A percentile compares a stretch with the other conserved stretches of the same genome.
Evolutionary conservation across 139 green algal species (phyloP).

Genomic region (Coccomyxa sp.): DNA sequence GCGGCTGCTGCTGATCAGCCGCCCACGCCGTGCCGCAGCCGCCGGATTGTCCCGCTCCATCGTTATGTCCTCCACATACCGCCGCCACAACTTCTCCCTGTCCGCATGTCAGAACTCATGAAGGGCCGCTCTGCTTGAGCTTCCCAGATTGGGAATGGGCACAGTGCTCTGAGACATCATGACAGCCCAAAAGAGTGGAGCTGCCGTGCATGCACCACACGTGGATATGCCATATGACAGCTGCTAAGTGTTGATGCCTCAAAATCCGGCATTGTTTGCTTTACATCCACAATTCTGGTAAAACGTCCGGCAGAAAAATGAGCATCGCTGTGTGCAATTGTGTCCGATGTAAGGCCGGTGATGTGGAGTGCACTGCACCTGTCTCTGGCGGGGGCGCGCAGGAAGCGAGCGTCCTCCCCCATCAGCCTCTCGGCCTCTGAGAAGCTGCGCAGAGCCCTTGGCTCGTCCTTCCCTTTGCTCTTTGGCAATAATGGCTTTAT

Average conservation of each 20-base stretch:
- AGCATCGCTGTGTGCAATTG: background rate
- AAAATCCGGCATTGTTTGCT: background rate
- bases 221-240: background rate
- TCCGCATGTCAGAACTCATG: background rate
- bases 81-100: constrained; percentile 28
- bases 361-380: constrained; percentile 17
- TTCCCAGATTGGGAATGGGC: no score
- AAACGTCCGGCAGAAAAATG: background rate
- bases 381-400: background rate
- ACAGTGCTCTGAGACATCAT: background rate
- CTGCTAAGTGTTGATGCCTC: background rate
- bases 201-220: no score
- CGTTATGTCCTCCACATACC: constrained; percentile 26
- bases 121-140: background rate
- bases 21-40: background rate
- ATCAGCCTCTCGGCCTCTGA: constrained; percentile 22
- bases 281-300: background rate
- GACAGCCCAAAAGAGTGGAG: background rate
- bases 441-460: constrained; percentile 15
- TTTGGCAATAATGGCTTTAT: constrained; percentile 22
- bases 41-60: constrained; percentile 20
- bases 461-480: background rate
- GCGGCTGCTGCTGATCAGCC: background rate
- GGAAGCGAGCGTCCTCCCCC: constrained; percentile 22
- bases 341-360: background rate